Evolutionary conservation across 306 rosid species (phyloP).

Genomic region (Fragaria iinumae): DNA sequence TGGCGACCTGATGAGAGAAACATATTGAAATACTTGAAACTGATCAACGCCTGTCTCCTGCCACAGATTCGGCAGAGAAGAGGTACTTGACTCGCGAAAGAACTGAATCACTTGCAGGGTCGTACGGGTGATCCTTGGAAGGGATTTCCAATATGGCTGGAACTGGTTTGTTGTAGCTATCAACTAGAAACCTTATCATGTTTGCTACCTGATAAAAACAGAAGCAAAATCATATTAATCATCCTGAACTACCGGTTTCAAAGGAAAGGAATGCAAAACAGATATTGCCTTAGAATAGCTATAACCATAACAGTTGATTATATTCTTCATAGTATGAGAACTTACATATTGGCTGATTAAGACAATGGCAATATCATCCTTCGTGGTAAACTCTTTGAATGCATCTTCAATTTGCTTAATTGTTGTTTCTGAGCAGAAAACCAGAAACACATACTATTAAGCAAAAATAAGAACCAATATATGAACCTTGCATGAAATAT

Average conservation of each 20-base stretch:
- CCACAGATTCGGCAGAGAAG: constrained; percentile 84
- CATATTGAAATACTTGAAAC: neutral
- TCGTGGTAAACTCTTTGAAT: constrained; percentile 82
- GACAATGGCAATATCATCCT: constrained; percentile 83
- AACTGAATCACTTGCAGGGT: constrained; percentile 88
- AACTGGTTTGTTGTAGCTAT: constrained; percentile 86
- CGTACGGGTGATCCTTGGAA: constrained; percentile 94
- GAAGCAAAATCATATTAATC: constrained; percentile 4
- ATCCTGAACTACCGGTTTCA: neutral
- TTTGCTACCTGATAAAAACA: constrained; percentile 73
- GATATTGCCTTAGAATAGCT: constrained; percentile 17
- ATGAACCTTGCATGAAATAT: neutral
- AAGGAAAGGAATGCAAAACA: neutral
- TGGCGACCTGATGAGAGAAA: neutral
- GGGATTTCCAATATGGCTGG: constrained; percentile 96
- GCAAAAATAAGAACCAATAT: neutral
- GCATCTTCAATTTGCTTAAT: constrained; percentile 94
- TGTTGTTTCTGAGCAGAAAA: constrained; percentile 61
- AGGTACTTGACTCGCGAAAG: constrained; percentile 90
- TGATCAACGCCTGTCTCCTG: constrained; percentile 67
- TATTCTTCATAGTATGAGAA: constrained; percentile 12
- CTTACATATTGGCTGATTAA: constrained; percentile 96
- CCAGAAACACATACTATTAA: constrained; percentile 8
- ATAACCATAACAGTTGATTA: neutral
- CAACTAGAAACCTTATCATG: constrained; percentile 88